Evolutionary conservation across 371 early-diverging fungal genomes (phyloP).

Genomic region (Mucor saturninus): DNA sequence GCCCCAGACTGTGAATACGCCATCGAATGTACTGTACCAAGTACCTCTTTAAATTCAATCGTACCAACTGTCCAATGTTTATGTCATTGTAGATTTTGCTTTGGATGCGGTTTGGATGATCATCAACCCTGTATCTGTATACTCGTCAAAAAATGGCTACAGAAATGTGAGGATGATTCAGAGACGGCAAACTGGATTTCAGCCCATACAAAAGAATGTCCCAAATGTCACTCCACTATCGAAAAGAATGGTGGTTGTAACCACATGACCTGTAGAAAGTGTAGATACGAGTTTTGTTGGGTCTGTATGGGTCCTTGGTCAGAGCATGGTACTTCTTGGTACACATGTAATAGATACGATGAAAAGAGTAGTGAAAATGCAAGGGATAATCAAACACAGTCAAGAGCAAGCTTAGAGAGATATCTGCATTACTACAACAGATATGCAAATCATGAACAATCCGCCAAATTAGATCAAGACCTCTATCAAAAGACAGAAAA

Average conservation of each 20-base stretch:
- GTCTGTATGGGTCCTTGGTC: conserved; percentile 90
- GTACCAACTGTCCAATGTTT: conserved; percentile 89
- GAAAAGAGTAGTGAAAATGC: conserved; percentile 84
- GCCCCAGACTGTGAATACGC: conserved; percentile 95
- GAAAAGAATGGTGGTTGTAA: conserved; percentile 98
- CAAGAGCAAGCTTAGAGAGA: conserved; percentile 88
- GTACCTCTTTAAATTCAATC: conserved; percentile 67
- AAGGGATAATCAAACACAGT: conserved; percentile 81
- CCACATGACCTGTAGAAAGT: conserved; percentile 93
- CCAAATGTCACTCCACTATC: conserved; percentile 91
- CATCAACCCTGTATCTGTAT: conserved; percentile 94
- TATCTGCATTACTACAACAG: conserved; percentile 93
- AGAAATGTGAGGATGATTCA: conserved; percentile 96
- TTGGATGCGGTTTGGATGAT: conserved; percentile 89
- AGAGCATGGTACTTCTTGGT: conserved; percentile 91
- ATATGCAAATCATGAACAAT: conserved; percentile 97
- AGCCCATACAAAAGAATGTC: conserved; percentile 96
- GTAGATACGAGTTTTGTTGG: conserved; percentile 91
- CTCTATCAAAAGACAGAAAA: conserved; percentile 87
- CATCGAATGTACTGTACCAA: conserved; percentile 84
- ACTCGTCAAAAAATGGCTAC: conserved; percentile 87
- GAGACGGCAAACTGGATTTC: conserved; percentile 98
- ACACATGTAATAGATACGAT: conserved; percentile 92
- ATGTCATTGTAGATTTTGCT: conserved; percentile 88
- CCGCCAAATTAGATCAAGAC: conserved; percentile 87